Percentiles rank a stretch among this genome's conserved stretches.
Conservation (phyloP, 129 eudicot genomes). For the Arctium minus region DNA sequence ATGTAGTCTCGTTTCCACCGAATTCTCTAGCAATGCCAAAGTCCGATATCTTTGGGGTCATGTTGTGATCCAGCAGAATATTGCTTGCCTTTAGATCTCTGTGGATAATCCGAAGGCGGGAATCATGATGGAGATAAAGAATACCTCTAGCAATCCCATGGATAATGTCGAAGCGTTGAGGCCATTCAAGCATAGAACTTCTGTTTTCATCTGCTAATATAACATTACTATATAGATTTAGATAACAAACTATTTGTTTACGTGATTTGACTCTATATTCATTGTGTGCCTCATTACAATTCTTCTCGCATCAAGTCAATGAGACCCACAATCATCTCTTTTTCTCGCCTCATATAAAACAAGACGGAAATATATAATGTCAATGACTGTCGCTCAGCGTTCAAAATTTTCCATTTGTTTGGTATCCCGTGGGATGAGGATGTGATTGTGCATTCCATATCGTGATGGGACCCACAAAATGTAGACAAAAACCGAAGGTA, state of each 20-base stretch:
- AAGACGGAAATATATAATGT: not conserved
- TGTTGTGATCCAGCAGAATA: constrained; percentile 27
- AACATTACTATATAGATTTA: not conserved
- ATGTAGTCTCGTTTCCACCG: constrained; percentile 19
- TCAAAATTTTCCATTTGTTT: not conserved
- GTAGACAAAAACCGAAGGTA: not conserved
- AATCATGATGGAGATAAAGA: constrained; percentile 39
- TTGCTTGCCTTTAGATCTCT: constrained; percentile 35
- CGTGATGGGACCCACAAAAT: not conserved
- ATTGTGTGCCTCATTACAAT: not conserved
- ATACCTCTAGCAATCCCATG: constrained; percentile 35
- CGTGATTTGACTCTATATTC: not conserved
- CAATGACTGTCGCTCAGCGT: not conserved
- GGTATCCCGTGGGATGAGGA: not conserved
- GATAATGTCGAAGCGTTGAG: constrained; percentile 20
- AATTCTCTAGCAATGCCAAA: constrained; percentile 37
- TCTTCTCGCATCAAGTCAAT: not conserved
- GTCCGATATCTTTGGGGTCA: constrained; percentile 41
- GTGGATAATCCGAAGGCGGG: constrained; percentile 32
- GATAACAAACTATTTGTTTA: not conserved
- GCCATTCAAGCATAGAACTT: constrained; percentile 31
- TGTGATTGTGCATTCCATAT: not conserved
- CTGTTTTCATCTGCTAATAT: constrained; percentile 23
- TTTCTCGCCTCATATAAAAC: not conserved
- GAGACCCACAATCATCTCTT: not conserved